Conservation (phyloP, 441 rosid species). For the Syzygium malaccense region DNA sequence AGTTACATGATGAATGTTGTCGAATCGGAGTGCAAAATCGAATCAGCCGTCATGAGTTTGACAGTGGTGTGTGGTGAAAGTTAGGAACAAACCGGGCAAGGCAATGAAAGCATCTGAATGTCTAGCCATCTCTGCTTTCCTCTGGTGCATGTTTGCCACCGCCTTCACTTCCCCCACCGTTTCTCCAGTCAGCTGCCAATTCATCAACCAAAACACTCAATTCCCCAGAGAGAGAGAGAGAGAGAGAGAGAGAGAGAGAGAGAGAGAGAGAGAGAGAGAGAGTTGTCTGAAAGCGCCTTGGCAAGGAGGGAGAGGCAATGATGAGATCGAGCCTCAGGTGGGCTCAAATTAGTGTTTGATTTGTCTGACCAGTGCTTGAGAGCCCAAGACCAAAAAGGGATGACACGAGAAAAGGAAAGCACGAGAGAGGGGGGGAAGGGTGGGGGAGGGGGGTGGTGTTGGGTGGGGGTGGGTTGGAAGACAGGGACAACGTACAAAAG, state of each 20-base stretch:
- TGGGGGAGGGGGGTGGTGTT: no score
- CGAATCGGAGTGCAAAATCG: background rate
- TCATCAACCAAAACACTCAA: background rate
- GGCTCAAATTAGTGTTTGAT: background rate
- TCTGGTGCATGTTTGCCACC: constrained; percentile 94
- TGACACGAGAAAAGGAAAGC: background rate
- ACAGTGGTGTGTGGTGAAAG: background rate
- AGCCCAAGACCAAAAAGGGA: background rate
- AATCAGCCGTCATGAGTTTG: background rate
- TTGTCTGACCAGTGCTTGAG: background rate
- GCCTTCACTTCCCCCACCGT: constrained; percentile 96
- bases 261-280: background rate
- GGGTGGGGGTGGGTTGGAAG: background rate
- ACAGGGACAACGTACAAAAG: background rate
- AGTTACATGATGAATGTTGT: background rate
- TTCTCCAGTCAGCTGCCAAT: constrained; percentile 75
- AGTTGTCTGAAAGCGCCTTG: background rate
- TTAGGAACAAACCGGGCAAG: constrained; percentile 60
- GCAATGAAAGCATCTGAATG: constrained; percentile 95
- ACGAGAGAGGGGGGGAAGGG: background rate
- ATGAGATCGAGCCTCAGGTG: background rate
- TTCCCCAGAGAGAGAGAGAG: background rate
- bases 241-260: no score
- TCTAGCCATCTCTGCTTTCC: constrained; percentile 96
- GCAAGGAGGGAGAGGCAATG: background rate